Percentiles rank a stretch among this genome's conserved stretches.
Conservation (phyloP, 2,329 filamentous ascomycete species). For the Verticillium zaregamsianum region DNA sequence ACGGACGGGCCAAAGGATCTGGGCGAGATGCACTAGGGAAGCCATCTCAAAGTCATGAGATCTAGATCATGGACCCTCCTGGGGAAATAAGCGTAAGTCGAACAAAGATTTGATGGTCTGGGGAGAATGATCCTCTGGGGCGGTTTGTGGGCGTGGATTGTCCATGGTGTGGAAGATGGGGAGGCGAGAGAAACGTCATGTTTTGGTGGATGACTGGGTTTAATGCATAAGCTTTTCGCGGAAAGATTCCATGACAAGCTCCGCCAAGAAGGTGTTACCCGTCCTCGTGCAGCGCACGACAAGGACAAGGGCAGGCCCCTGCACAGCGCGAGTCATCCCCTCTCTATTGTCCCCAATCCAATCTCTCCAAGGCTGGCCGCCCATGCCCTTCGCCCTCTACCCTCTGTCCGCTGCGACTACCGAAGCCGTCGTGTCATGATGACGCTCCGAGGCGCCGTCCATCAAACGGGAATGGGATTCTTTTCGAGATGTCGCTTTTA, state of each 20-base stretch:
- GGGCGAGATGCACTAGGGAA: neutral
- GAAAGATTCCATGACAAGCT: neutral
- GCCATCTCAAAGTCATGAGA: neutral
- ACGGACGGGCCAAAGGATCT: neutral
- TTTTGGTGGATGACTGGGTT: neutral
- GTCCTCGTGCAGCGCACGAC: neutral
- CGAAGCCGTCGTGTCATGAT: neutral
- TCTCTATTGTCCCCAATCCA: neutral
- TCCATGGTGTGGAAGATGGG: neutral
- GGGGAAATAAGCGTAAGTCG: slow-evolving; percentile 3
- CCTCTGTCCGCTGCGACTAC: neutral
- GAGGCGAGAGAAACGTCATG: neutral
- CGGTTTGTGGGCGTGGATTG: neutral
- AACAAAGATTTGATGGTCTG: neutral
- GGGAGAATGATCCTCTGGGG: neutral
- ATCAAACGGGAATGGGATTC: neutral
- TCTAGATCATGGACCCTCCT: neutral
- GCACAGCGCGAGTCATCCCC: neutral
- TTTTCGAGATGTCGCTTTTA: neutral
- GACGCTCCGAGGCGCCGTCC: neutral
- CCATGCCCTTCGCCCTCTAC: neutral
- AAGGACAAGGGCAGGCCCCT: neutral
- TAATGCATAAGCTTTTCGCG: neutral
- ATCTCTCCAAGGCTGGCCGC: neutral
- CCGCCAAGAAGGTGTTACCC: neutral